phyloP scores from a whole-genome alignment of 1,139 yeast genomes.

The Arxiozyma slooffiae region DNA sequence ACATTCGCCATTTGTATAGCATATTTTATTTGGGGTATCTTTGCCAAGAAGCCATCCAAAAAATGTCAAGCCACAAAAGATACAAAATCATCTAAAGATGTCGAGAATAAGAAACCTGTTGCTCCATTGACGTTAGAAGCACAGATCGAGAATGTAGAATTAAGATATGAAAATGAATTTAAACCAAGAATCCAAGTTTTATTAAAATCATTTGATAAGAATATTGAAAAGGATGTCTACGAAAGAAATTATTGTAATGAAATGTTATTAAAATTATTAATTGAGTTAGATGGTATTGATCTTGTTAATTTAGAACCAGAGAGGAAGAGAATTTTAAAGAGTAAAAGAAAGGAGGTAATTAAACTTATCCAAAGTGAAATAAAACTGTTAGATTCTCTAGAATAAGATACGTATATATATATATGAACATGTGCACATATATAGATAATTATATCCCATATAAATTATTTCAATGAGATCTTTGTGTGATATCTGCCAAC shows the following conservation, averaged over 20 bases:
- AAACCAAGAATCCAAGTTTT: constrained; percentile 17
- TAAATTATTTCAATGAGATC: no score
- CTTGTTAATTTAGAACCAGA: constrained; percentile 33
- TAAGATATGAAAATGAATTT: constrained; percentile 24
- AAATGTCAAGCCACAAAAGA: background rate
- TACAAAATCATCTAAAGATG: background rate
- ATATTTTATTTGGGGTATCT: constrained; percentile 5
- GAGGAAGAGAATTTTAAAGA: constrained; percentile 41
- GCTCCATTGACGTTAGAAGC: constrained; percentile 20
- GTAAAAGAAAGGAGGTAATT: constrained; percentile 49
- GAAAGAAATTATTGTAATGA: constrained; percentile 55
- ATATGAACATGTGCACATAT: background rate
- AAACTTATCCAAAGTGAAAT: constrained; percentile 51
- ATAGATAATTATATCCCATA: no score
- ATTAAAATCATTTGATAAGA: constrained; percentile 16
- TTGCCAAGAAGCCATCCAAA: constrained; percentile 1
- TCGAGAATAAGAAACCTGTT: constrained; percentile 10
- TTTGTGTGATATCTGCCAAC: background rate
- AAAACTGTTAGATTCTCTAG: constrained; percentile 46
- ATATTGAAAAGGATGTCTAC: constrained; percentile 36
- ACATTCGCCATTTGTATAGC: constrained; percentile 6
- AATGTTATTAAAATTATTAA: constrained; percentile 52
- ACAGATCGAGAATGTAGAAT: constrained; percentile 20
- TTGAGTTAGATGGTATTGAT: constrained; percentile 59
- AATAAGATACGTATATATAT: constrained; percentile 6